Evolutionary conservation across 2,329 filamentous ascomycete genomes (phyloP).

Genomic region (Trichoderma harzianum): DNA sequence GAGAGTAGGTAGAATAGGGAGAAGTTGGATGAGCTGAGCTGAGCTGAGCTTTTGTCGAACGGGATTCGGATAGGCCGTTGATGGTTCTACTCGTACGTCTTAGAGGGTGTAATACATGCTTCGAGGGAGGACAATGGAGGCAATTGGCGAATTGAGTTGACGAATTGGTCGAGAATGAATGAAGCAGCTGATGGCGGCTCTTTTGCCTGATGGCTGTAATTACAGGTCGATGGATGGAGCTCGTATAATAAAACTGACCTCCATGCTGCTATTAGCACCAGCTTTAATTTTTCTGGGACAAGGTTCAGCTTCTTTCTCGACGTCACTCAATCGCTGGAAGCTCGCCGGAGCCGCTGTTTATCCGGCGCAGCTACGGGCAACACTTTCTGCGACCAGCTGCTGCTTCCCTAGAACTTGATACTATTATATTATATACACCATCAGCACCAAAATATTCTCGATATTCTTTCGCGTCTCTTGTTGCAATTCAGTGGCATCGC

Average conservation of each 20-base stretch:
- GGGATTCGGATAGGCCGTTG: background rate
- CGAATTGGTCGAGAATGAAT: background rate
- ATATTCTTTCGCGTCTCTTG: background rate
- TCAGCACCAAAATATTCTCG: background rate
- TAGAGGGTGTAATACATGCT: background rate
- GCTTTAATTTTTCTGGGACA: background rate
- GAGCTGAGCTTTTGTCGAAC: background rate
- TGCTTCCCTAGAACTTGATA: background rate
- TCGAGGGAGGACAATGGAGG: background rate
- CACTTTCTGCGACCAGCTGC: conserved; percentile 5
- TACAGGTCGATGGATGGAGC: background rate
- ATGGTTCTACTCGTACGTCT: background rate
- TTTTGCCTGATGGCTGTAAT: background rate
- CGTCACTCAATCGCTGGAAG: conserved; percentile 10
- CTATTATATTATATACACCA: background rate
- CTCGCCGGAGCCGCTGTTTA: conserved; percentile 28
- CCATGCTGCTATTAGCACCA: background rate
- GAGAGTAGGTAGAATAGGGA: background rate
- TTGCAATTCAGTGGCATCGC: background rate
- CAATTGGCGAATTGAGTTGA: background rate
- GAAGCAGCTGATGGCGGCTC: background rate
- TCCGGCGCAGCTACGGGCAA: conserved; percentile 23
- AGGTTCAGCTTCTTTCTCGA: background rate
- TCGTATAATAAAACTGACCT: background rate
- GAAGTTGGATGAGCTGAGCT: background rate